These are phyloP conservation scores for Irpex sp. DNA, from an alignment of 1,284 basidiomycete genomes.

Conservation along the genomic window DNA sequence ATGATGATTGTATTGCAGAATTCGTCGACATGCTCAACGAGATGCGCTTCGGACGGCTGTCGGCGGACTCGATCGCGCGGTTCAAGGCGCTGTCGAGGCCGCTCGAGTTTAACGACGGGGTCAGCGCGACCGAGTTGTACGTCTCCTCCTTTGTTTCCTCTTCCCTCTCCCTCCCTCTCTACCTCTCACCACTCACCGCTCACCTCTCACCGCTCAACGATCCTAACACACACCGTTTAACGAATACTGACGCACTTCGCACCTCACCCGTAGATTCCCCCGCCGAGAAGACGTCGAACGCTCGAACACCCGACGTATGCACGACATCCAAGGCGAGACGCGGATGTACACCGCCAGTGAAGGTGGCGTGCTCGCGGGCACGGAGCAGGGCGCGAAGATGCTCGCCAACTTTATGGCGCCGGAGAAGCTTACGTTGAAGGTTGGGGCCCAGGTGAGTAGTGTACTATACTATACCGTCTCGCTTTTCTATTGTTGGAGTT, in stretches of 20 bases:
- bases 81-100: slow-evolving; percentile 61
- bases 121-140: slow-evolving; percentile 78
- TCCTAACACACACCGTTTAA: too few species aligned
- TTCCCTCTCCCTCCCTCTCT: too few species aligned
- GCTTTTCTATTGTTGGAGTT: too few species aligned
- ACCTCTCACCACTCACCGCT: too few species aligned
- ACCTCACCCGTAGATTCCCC: slow-evolving; percentile 41
- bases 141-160: too few species aligned
- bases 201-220: too few species aligned
- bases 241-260: not conserved
- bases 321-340: slow-evolving; percentile 24
- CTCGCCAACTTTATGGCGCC: slow-evolving; percentile 30
- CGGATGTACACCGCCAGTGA: slow-evolving; percentile 38
- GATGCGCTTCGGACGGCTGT: slow-evolving; percentile 81
- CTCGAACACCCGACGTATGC: slow-evolving; percentile 66
- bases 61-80: slow-evolving; percentile 45
- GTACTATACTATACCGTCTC: too few species aligned
- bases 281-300: slow-evolving; percentile 81
- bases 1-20: too few species aligned
- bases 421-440: slow-evolving; percentile 21
- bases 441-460: slow-evolving; percentile 22
- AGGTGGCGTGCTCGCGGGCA: slow-evolving; percentile 40
- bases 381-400: slow-evolving; percentile 31
- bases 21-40: slow-evolving; percentile 90
- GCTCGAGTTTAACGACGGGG: slow-evolving; percentile 61